phyloP scores from a whole-genome alignment of 352 stramenopile genomes.

The Phytophthora crassamura region DNA sequence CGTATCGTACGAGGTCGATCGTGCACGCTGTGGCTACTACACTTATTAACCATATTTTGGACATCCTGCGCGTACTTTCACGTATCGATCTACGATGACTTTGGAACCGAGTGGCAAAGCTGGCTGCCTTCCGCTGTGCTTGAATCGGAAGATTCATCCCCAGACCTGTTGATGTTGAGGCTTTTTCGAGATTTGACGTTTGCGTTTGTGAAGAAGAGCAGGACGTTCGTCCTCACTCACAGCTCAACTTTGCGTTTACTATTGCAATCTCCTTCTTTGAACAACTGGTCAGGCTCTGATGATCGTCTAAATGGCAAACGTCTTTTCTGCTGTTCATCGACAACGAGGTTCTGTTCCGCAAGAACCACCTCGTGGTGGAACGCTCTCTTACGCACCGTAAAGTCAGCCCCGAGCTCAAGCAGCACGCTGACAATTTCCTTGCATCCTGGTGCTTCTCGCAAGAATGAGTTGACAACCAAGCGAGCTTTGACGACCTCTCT shows the following conservation, averaged over 20 bases:
- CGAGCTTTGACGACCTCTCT: conserved; percentile 58
- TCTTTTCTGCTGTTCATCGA: conserved; percentile 69
- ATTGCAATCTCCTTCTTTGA: conserved; percentile 60
- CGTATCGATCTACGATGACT: conserved; percentile 61
- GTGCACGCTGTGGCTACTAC: conserved; percentile 64
- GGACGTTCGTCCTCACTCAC: conserved; percentile 52
- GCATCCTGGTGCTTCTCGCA: conserved; percentile 68
- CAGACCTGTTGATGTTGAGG: conserved; percentile 43
- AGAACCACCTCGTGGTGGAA: conserved; percentile 70
- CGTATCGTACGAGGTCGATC: conserved; percentile 64
- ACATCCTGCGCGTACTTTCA: conserved; percentile 69
- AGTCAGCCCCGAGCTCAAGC: conserved; percentile 47
- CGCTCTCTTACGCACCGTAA: conserved; percentile 50
- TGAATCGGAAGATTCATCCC: conserved; percentile 28
- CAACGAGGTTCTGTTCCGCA: conserved; percentile 73
- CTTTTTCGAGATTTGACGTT: conserved; percentile 61
- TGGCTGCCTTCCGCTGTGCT: conserved; percentile 52
- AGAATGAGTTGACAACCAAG: conserved; percentile 62
- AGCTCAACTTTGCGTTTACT: conserved; percentile 57
- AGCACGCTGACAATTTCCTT: conserved; percentile 49
- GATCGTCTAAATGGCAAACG: conserved; percentile 75
- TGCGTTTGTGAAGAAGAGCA: conserved; percentile 67
- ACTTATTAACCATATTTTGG: conserved; percentile 69
- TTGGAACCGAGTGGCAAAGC: conserved; percentile 60
- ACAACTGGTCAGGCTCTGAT: conserved; percentile 76